Percentiles rank a stretch among this genome's conserved stretches.
Evolutionary conservation across 139 green algal species (phyloP).

Genomic region (Zygnema circumcarinatum): DNA sequence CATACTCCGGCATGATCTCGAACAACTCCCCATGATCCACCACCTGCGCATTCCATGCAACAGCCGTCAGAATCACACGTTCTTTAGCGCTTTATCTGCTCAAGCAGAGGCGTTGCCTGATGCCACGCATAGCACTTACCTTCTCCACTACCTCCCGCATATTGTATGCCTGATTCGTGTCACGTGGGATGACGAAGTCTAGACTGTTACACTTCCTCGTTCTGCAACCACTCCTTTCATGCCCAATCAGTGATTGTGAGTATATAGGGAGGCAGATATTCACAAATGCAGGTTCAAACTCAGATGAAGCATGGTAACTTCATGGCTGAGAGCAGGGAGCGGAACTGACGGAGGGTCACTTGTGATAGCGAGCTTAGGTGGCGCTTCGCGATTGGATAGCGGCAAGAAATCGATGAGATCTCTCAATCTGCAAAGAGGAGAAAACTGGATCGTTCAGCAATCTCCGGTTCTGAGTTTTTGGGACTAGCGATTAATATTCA

Average conservation of each 20-base stretch:
- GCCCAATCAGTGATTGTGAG: not conserved
- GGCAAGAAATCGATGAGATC: slow-evolving; percentile 71
- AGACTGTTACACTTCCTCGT: slow-evolving; percentile 45
- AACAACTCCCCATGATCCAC: slow-evolving; percentile 73
- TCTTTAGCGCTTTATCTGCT: too few species aligned
- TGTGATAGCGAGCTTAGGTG: not conserved
- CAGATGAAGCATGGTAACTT: too few species aligned
- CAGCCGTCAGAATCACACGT: too few species aligned
- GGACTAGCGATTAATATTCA: not conserved
- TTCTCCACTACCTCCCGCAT: slow-evolving; percentile 69
- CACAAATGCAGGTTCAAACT: too few species aligned
- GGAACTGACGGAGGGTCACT: slow-evolving; percentile 36
- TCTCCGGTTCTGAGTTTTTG: not conserved
- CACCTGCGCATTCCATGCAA: too few species aligned
- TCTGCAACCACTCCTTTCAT: not conserved
- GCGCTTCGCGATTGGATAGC: slow-evolving; percentile 59
- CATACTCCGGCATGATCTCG: slow-evolving; percentile 70
- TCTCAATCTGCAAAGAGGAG: not conserved
- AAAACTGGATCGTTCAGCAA: slow-evolving; percentile 1
- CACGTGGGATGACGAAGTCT: slow-evolving; percentile 65
- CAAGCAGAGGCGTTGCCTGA: too few species aligned
- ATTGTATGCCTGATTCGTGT: slow-evolving; percentile 64
- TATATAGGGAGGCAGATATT: too few species aligned
- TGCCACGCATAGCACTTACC: too few species aligned
- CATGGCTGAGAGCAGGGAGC: too few species aligned